Evolutionary conservation across 2,329 filamentous ascomycete genomes (phyloP).

Genomic region (Fusarium sp.): DNA sequence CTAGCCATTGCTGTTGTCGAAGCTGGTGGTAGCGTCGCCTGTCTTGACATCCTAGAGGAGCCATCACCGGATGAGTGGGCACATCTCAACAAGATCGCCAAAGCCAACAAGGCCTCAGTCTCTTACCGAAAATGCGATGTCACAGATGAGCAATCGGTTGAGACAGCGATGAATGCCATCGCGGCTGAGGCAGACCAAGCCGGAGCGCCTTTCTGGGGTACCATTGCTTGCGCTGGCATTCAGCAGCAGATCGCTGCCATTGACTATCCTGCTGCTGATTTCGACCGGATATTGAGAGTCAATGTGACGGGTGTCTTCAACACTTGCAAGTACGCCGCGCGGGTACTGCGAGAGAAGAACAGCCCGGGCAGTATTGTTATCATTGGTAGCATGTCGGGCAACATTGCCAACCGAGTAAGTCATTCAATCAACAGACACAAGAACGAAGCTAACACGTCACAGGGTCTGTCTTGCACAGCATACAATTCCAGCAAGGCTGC

Average conservation of each 20-base stretch:
- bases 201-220: slow-evolving; percentile 56
- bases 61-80: slow-evolving; percentile 60
- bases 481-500: slow-evolving; percentile 76
- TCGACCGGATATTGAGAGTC: slow-evolving; percentile 78
- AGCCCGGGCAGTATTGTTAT: slow-evolving; percentile 65
- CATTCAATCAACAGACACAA: no score
- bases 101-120: slow-evolving; percentile 52
- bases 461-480: slow-evolving; percentile 74
- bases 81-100: slow-evolving; percentile 59
- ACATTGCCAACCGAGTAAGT: slow-evolving; percentile 66
- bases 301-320: slow-evolving; percentile 80
- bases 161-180: slow-evolving; percentile 55
- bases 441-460: background rate
- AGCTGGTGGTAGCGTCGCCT: slow-evolving; percentile 65
- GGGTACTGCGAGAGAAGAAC: slow-evolving; percentile 64
- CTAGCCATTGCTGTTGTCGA: slow-evolving; percentile 65
- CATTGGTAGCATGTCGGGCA: slow-evolving; percentile 65
- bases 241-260: slow-evolving; percentile 63
- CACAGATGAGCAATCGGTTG: slow-evolving; percentile 60
- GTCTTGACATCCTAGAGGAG: slow-evolving; percentile 61
- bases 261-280: slow-evolving; percentile 68
- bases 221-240: slow-evolving; percentile 65
- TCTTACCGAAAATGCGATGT: slow-evolving; percentile 64
- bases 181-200: slow-evolving; percentile 53
- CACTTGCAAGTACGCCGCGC: slow-evolving; percentile 78